A percentile compares a stretch with the other conserved stretches of the same genome.
Evolutionary conservation across 2,329 filamentous ascomycete species (phyloP).

Genomic region (Phaeosphaeria sp.): DNA sequence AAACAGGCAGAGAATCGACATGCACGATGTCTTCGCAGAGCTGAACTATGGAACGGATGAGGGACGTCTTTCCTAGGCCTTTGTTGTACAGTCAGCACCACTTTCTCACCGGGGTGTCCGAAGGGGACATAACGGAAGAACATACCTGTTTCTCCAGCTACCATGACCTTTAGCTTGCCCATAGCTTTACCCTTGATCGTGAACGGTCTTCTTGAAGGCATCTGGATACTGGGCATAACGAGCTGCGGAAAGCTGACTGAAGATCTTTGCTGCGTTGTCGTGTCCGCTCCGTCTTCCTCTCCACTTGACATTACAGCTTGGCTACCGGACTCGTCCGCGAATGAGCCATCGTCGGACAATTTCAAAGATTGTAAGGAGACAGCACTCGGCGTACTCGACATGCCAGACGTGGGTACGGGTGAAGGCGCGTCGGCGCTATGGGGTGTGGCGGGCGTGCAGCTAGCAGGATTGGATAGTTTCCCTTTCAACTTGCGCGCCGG

Average conservation of each 20-base stretch:
- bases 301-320: slow-evolving; percentile 62
- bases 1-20: slow-evolving; percentile 69
- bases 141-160: slow-evolving; percentile 79
- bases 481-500: slow-evolving; percentile 29
- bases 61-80: slow-evolving; percentile 88
- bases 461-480: slow-evolving; percentile 28
- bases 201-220: slow-evolving; percentile 88
- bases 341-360: slow-evolving; percentile 64
- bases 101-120: neutral
- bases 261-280: slow-evolving; percentile 41
- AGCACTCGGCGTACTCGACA: slow-evolving; percentile 67
- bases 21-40: slow-evolving; percentile 92
- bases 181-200: slow-evolving; percentile 84
- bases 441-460: slow-evolving; percentile 33
- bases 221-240: slow-evolving; percentile 96
- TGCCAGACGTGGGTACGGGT: slow-evolving; percentile 56
- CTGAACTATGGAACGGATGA: slow-evolving; percentile 88
- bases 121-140: slow-evolving; percentile 4
- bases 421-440: slow-evolving; percentile 41
- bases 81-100: slow-evolving; percentile 18
- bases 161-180: slow-evolving; percentile 86
- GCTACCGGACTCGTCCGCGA: slow-evolving; percentile 62
- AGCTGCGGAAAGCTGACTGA: slow-evolving; percentile 69
- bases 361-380: slow-evolving; percentile 65
- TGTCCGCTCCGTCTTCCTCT: slow-evolving; percentile 59